Conservation (phyloP, 129 eudicot species). For the Centella asiatica region DNA sequence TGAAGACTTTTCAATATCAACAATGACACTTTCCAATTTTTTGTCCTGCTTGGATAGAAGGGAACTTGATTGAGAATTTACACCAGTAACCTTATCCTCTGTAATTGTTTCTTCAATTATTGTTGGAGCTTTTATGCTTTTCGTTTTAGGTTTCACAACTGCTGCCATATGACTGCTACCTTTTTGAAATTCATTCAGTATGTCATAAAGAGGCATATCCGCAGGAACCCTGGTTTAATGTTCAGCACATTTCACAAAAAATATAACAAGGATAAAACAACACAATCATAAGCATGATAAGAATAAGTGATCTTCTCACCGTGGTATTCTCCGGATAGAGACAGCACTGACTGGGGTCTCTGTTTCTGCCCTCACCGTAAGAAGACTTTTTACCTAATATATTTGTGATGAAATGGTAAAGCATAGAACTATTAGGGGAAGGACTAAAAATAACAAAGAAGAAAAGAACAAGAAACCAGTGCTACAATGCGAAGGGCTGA, state of each 20-base stretch:
- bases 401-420: background rate
- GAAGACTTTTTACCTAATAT: conserved; percentile 84
- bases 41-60: conserved; percentile 31
- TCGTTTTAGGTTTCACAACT: conserved; percentile 68
- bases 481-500: background rate
- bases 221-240: conserved; percentile 70
- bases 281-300: background rate
- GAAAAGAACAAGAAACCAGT: too few relatives aligned
- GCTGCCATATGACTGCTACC: conserved; percentile 99
- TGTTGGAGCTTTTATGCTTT: conserved; percentile 31
- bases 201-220: conserved; percentile 96
- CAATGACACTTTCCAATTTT: conserved; percentile 36
- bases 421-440: too few relatives aligned
- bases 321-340: conserved; percentile 92
- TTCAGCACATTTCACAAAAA: background rate
- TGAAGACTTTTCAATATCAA: conserved; percentile 59
- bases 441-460: too few relatives aligned
- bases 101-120: conserved; percentile 42
- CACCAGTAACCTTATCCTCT: conserved; percentile 13
- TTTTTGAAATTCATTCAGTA: conserved; percentile 93
- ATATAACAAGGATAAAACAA: background rate
- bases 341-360: conserved; percentile 99
- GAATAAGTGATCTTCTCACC: conserved; percentile 31
- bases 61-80: conserved; percentile 31
- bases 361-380: conserved; percentile 90